Conservation (phyloP, 176 grass and related monocot species). For the Raddia guianensis region DNA sequence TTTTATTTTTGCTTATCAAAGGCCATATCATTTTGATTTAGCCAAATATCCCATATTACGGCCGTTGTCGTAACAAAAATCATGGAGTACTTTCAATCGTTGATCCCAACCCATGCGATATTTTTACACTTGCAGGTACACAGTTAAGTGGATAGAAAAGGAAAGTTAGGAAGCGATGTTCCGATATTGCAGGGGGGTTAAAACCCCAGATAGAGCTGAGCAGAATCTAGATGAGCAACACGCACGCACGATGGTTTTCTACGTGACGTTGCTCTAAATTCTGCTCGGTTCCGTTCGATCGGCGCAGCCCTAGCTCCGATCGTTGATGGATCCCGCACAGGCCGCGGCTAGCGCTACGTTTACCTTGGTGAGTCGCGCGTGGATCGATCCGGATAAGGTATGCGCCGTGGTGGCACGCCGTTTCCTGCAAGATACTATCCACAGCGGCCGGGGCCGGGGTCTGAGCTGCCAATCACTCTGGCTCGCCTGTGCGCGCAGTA, state of each 20-base stretch:
- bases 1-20: too few relatives aligned
- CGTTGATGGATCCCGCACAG: too few relatives aligned
- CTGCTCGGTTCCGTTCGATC: too few relatives aligned
- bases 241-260: too few relatives aligned
- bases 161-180: neutral
- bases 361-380: neutral
- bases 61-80: too few relatives aligned
- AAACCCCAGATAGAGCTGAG: too few relatives aligned
- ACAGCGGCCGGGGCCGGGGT: neutral
- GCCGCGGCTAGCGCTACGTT: neutral
- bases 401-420: neutral
- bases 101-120: neutral
- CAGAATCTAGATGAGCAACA: too few relatives aligned
- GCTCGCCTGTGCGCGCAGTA: neutral
- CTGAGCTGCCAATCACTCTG: neutral
- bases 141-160: neutral
- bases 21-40: too few relatives aligned
- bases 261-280: too few relatives aligned
- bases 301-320: too few relatives aligned
- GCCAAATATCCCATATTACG: too few relatives aligned
- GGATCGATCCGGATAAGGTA: constrained; percentile 13
- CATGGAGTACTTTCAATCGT: too few relatives aligned
- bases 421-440: constrained; percentile 1
- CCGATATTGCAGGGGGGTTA: neutral
- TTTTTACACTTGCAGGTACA: neutral